Evolutionary conservation across 352 stramenopile genomes (phyloP), one percentile per base, ranked within the genome.

Genomic region (Globisporangium spiculum): DNA sequence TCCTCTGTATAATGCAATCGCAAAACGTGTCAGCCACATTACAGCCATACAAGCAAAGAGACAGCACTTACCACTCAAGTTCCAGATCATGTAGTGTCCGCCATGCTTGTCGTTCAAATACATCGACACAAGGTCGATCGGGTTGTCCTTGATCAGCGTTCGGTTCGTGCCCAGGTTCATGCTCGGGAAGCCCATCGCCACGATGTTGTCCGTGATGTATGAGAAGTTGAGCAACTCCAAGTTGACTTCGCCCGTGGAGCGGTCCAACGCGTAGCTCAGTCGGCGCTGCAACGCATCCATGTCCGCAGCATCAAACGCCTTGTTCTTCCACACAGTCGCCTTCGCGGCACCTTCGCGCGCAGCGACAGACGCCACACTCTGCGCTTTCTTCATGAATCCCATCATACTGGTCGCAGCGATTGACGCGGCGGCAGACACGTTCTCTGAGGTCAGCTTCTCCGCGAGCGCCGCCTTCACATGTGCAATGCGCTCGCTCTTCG

Each of bases 1-100:
- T 99, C 94, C 83, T 99, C 97, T 90, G 63, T 12, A 55, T 12
- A 18, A 59, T 20, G 41, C 4, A 41, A 65, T 64, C 55, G 65
- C n/a, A 32, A 65, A 41, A 7, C 16, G 38, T 65, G 38, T 65
- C 20, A 77, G 44, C 18, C 38, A 26, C 54, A 55, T 24, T 59
- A 22, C 41, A 12, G 7, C 24, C 30, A 48, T 34, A 36, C 18
- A 56, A n/a, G 57, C 32, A 32, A 32, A 50, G 1, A 10, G 69
- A 54, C 3, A 27, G 30, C 46, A 16, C 46, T 50, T 69, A 90
- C 82, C 83, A 66, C 89, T 98, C 20, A 99, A 75, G 79, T 99
- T 99, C 94, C 95, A 99, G 65, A 99, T 97, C 93, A 99, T 98
- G 76, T 97, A 99, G 67, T 98, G 85, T n/a, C 93, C 93, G 14